Evolutionary conservation across 2,329 filamentous ascomycete species (phyloP).

Genomic region (Aspergillus arachidicola): DNA sequence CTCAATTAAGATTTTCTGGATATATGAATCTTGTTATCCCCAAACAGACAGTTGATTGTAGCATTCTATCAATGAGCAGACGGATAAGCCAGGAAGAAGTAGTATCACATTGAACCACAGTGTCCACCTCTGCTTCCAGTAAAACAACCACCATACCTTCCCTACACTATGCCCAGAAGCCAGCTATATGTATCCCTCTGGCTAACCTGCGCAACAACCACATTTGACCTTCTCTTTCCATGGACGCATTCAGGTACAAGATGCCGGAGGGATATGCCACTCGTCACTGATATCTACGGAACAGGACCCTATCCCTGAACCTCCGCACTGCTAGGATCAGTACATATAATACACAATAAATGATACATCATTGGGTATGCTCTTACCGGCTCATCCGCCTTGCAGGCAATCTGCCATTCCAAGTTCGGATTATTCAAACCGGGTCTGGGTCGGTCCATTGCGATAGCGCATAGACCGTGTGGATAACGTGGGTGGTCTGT

Average conservation of each 20-base stretch:
- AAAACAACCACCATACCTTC: neutral
- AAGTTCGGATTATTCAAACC: too few species aligned
- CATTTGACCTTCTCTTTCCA: neutral
- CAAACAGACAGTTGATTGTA: neutral
- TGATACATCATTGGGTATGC: too few species aligned
- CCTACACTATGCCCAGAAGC: neutral
- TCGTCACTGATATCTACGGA: too few species aligned
- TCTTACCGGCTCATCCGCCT: too few species aligned
- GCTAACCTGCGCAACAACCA: neutral
- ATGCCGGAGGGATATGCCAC: too few species aligned
- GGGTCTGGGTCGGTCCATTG: too few species aligned
- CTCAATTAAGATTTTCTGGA: neutral
- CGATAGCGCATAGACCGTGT: too few species aligned
- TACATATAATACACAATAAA: too few species aligned
- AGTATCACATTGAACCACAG: neutral
- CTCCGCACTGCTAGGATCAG: too few species aligned
- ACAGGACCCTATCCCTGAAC: too few species aligned
- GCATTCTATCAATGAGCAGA: neutral
- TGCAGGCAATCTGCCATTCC: too few species aligned
- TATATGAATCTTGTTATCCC: neutral
- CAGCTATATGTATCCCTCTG: neutral
- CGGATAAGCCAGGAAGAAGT: neutral
- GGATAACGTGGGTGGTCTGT: too few species aligned
- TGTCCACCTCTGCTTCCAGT: neutral
- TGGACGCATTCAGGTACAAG: neutral